Conservation (phyloP, 768 basidiomycete genomes). For the Panaeolus papilionaceus region DNA sequence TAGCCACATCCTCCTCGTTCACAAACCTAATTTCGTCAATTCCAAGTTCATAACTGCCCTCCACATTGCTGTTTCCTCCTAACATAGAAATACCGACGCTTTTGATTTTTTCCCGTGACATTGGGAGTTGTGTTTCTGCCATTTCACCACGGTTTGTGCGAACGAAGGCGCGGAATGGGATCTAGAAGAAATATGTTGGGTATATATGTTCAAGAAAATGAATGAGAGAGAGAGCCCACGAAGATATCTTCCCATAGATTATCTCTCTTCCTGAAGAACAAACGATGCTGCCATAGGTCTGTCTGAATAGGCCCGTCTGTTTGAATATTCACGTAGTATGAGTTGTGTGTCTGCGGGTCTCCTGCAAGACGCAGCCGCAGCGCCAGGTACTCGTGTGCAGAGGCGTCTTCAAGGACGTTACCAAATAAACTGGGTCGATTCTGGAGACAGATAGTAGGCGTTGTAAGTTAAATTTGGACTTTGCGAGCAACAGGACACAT, state of each 20-base stretch:
- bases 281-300: slow-evolving; percentile 94
- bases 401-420: slow-evolving; percentile 83
- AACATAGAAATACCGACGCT: slow-evolving; percentile 89
- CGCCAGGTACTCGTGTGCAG: slow-evolving; percentile 79
- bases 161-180: slow-evolving; percentile 81
- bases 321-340: slow-evolving; percentile 95
- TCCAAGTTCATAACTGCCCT: slow-evolving; percentile 83
- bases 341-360: slow-evolving; percentile 73
- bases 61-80: slow-evolving; percentile 78
- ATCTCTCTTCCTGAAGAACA: slow-evolving; percentile 75
- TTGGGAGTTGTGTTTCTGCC: slow-evolving; percentile 71
- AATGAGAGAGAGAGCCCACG: slow-evolving; percentile 47
- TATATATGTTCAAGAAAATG: neutral
- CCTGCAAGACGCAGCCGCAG: slow-evolving; percentile 82
- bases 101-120: slow-evolving; percentile 77
- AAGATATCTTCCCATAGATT: slow-evolving; percentile 84
- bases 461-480: neutral
- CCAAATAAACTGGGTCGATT: slow-evolving; percentile 87
- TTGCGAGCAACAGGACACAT: slow-evolving; percentile 1
- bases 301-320: slow-evolving; percentile 82
- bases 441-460: slow-evolving; percentile 39
- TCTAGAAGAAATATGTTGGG: slow-evolving; percentile 45
- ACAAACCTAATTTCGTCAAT: slow-evolving; percentile 84
- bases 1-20: slow-evolving; percentile 68
- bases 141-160: slow-evolving; percentile 78